A percentile compares a stretch with the other conserved stretches of the same genome.
Conservation (phyloP, 1,139 yeast species). For the Nadsonia starkeyi-henricii region DNA sequence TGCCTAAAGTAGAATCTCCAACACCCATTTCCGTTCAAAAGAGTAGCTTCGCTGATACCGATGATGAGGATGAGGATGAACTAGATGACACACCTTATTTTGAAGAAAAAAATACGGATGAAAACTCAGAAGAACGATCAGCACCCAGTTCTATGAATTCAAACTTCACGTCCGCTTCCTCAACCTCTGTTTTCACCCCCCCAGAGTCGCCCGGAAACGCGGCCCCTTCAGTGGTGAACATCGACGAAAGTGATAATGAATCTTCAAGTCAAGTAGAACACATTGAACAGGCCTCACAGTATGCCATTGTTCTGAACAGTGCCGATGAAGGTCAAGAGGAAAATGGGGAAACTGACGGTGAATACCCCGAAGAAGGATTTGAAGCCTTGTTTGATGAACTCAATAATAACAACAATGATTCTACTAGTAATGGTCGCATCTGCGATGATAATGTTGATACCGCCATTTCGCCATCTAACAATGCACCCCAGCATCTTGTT, state of each 20-base stretch:
- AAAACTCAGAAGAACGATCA: neutral
- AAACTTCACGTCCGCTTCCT: neutral
- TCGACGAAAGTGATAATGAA: neutral
- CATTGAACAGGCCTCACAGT: constrained; percentile 15
- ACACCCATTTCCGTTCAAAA: neutral
- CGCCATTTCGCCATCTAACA: constrained; percentile 5
- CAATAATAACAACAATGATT: constrained; percentile 6
- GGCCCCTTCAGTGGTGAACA: neutral
- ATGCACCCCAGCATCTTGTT: constrained; percentile 15
- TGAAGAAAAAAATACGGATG: neutral
- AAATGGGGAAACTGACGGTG: neutral
- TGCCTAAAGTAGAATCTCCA: neutral
- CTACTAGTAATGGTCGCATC: neutral
- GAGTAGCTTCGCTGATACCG: neutral
- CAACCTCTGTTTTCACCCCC: neutral
- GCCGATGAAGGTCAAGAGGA: constrained; percentile 5
- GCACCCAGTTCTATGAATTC: neutral
- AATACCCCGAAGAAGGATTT: neutral
- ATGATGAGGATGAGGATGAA: neutral
- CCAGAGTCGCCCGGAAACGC: neutral
- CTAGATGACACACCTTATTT: neutral
- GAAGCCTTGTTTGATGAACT: constrained; percentile 4
- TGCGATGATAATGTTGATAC: too few relatives aligned
- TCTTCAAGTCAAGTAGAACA: constrained; percentile 7
- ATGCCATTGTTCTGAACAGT: constrained; percentile 10